Evolutionary conservation across 768 basidiomycete species (phyloP).

Genomic region (Hygrophoropsis aurantiaca): DNA sequence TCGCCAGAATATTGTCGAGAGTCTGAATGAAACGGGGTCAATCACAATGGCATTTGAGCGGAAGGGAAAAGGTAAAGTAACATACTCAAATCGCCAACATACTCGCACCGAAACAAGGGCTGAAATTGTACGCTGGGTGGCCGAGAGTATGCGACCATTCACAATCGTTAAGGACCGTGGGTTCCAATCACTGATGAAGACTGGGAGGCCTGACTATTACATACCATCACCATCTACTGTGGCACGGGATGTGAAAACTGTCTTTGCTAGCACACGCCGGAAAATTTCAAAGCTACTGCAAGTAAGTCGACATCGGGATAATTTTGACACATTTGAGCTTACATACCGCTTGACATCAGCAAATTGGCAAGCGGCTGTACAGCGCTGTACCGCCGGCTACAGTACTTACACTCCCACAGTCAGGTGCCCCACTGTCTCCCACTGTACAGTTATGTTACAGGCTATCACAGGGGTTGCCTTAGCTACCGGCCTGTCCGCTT

Average conservation of each 20-base stretch:
- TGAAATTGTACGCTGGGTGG: constrained; percentile 23
- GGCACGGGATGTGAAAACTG: constrained; percentile 14
- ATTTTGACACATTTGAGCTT: no score
- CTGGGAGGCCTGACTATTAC: constrained; percentile 19
- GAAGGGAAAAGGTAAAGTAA: constrained; percentile 26
- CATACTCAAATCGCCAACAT: constrained; percentile 28
- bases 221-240: constrained; percentile 21
- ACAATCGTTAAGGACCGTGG: constrained; percentile 18
- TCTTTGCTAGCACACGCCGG: constrained; percentile 14
- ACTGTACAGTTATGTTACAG: no score
- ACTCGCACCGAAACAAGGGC: constrained; percentile 20
- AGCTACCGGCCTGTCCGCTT: no score
- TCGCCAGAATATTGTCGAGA: constrained; percentile 19
- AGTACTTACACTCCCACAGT: no score
- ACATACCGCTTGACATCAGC: no score
- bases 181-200: constrained; percentile 23
- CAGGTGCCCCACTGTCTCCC: no score
- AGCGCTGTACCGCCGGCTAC: no score
- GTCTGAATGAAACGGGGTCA: constrained; percentile 21
- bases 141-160: constrained; percentile 21
- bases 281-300: constrained; percentile 13
- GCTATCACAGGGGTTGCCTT: no score
- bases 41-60: constrained; percentile 27
- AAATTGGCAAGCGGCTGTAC: no score
- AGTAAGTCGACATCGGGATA: no score